Evolutionary conservation across 1,139 yeast genomes (phyloP).

Genomic region (Starmera stellimalicola): DNA sequence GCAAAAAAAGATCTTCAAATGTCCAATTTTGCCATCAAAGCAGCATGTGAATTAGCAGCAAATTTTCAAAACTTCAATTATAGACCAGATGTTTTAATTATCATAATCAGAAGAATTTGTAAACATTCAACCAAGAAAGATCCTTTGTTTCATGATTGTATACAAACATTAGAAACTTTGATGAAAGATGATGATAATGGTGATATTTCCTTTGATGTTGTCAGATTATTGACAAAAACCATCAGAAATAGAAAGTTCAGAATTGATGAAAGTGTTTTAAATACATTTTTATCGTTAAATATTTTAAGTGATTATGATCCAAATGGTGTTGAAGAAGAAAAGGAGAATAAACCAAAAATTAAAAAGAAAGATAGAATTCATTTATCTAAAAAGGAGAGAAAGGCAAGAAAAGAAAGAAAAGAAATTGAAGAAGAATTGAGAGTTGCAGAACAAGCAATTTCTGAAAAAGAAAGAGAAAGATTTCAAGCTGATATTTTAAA

Average conservation of each 20-base stretch:
- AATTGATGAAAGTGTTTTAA: conserved; percentile 77
- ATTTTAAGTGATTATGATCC: conserved; percentile 79
- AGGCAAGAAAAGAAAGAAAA: conserved; percentile 77
- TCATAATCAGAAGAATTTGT: conserved; percentile 59
- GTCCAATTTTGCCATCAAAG: conserved; percentile 56
- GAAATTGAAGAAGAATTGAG: conserved; percentile 84
- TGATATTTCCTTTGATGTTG: conserved; percentile 66
- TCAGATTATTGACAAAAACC: conserved; percentile 58
- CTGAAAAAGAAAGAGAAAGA: conserved; percentile 78
- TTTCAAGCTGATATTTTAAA: conserved; percentile 80
- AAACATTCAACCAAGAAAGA: conserved; percentile 40
- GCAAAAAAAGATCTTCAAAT: conserved; percentile 30
- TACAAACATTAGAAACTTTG: conserved; percentile 55
- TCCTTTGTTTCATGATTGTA: conserved; percentile 43
- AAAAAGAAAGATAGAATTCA: conserved; percentile 86
- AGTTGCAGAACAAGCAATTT: conserved; percentile 77
- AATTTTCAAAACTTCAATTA: conserved; percentile 74
- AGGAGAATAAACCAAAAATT: conserved; percentile 38
- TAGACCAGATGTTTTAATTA: conserved; percentile 59
- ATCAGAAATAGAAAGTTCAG: conserved; percentile 66
- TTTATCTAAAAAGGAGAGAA: conserved; percentile 78
- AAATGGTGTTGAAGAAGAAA: conserved; percentile 35
- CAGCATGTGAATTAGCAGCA: conserved; percentile 69
- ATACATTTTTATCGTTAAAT: conserved; percentile 62
- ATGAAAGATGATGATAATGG: conserved; percentile 73